phyloP scores from a whole-genome alignment of 495 filamentous ascomycete species.

The Trichoderma orchidacearum region DNA sequence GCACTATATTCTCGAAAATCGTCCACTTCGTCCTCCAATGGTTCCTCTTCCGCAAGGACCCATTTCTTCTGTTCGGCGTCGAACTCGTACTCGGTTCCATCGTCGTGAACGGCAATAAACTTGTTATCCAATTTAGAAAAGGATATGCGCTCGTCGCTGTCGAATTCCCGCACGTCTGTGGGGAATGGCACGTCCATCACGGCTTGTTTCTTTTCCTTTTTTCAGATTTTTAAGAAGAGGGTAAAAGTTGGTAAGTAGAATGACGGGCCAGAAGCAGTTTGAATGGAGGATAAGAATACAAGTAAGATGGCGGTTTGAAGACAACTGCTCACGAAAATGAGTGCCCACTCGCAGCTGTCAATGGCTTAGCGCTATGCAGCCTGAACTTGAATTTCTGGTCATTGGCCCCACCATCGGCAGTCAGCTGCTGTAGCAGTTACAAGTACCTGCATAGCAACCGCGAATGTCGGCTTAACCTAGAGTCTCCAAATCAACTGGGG shows the following conservation, averaged over 20 bases:
- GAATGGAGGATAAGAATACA: background rate
- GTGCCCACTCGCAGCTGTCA: background rate
- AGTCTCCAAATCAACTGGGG: too few species aligned
- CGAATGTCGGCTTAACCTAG: background rate
- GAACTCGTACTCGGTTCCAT: slow-evolving; percentile 77
- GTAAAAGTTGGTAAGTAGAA: too few species aligned
- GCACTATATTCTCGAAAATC: background rate
- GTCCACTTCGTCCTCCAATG: slow-evolving; percentile 54
- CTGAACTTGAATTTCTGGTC: too few species aligned
- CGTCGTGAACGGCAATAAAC: slow-evolving; percentile 71
- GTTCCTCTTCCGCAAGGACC: slow-evolving; percentile 70
- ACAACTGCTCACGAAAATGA: background rate
- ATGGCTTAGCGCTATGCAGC: background rate
- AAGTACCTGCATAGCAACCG: background rate
- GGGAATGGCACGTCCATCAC: slow-evolving; percentile 38
- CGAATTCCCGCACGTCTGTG: slow-evolving; percentile 59
- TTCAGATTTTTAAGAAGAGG: background rate
- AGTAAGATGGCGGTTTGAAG: background rate
- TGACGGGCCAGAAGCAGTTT: background rate
- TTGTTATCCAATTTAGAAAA: slow-evolving; percentile 70
- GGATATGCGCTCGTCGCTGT: slow-evolving; percentile 69
- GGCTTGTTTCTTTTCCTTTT: too few species aligned
- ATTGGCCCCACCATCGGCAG: background rate
- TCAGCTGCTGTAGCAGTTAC: background rate
- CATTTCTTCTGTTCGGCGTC: slow-evolving; percentile 61